A percentile compares a stretch with the other conserved stretches of the same genome.
phyloP scores from a whole-genome alignment of 345 rosid species.

The Murraya koenigii region DNA sequence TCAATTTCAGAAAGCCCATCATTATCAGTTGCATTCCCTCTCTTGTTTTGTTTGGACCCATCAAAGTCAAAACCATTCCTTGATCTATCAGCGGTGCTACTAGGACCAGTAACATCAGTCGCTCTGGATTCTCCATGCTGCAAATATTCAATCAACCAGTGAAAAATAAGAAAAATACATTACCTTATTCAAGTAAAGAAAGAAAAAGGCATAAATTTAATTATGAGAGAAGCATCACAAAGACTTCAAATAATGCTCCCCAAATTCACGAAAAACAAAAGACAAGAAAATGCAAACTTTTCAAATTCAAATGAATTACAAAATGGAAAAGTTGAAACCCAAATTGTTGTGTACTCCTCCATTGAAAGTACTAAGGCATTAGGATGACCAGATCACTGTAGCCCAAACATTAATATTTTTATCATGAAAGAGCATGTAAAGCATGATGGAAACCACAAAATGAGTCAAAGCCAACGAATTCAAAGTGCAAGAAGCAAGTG shows the following conservation, averaged over 20 bases:
- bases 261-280: not conserved
- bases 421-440: not conserved
- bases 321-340: not conserved
- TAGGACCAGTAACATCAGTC: constrained; percentile 34
- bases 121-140: constrained; percentile 29
- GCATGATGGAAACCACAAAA: not conserved
- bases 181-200: not conserved
- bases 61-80: constrained; percentile 24
- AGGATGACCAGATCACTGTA: not conserved
- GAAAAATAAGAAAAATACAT: not conserved
- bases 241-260: not conserved
- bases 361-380: not conserved
- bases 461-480: not conserved
- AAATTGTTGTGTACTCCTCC: not conserved
- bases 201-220: not conserved
- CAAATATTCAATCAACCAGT: constrained; percentile 1
- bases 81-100: constrained; percentile 24
- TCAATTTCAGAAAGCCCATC: constrained; percentile 61
- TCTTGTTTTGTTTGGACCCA: constrained; percentile 28
- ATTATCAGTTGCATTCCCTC: constrained; percentile 21
- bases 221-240: not conserved
- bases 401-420: not conserved
- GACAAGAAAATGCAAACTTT: not conserved
- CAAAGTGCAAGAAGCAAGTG: not conserved
- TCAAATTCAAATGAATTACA: not conserved